A percentile compares a stretch with the other conserved stretches of the same genome.
Conservation (phyloP, 2,329 filamentous ascomycete genomes). For the Cytospora mali region DNA sequence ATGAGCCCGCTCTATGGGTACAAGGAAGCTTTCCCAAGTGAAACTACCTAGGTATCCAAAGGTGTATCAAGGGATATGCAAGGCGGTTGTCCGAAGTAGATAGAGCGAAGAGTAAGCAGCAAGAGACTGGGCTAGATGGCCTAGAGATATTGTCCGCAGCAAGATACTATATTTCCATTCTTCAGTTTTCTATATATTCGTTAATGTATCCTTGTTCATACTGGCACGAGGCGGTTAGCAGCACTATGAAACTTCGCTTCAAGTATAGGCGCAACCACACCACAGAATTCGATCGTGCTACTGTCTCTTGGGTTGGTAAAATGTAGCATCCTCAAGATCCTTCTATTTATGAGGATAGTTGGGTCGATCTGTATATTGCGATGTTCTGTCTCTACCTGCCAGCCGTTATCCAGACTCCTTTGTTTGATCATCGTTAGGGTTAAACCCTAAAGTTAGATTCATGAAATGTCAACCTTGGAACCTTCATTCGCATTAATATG, state of each 20-base stretch:
- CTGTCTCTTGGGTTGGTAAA: not conserved
- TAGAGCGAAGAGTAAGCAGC: not conserved
- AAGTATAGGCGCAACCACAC: not conserved
- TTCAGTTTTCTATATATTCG: not conserved
- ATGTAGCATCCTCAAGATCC: not conserved
- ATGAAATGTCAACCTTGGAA: not conserved
- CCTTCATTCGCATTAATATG: not conserved
- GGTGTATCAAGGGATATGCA: not conserved
- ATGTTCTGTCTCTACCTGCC: too few species aligned
- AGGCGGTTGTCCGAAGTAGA: not conserved
- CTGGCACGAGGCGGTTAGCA: not conserved
- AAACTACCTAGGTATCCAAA: not conserved
- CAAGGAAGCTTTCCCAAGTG: not conserved
- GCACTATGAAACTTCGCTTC: not conserved
- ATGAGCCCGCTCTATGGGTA: not conserved
- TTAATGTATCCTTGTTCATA: not conserved
- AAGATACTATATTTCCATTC: not conserved
- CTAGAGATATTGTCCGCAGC: not conserved
- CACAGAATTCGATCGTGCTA: not conserved
- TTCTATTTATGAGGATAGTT: not conserved
- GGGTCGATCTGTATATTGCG: too few species aligned
- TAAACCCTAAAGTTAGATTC: not conserved
- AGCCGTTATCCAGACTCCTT: too few species aligned
- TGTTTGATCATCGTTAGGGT: too few species aligned
- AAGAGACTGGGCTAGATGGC: not conserved